These are phyloP conservation scores for Cutaneotrichosporon mucoides DNA, from an alignment of 1,284 basidiomycete genomes.

Conservation along the genomic window DNA sequence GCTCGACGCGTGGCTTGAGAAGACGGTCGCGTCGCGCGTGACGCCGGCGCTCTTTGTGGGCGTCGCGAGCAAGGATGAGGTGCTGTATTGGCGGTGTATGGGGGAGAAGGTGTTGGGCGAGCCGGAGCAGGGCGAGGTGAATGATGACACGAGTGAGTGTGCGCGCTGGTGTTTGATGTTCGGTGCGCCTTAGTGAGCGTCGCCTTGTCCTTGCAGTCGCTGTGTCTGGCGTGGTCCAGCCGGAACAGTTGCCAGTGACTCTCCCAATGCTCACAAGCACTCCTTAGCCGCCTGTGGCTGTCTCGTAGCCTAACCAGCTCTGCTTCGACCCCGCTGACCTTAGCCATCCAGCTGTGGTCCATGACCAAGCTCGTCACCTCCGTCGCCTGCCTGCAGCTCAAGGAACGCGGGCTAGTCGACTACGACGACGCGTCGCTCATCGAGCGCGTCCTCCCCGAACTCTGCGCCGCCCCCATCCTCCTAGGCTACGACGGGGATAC, in stretches of 20 bases:
- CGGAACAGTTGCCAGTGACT: no score
- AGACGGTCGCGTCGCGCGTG: constrained; percentile 11
- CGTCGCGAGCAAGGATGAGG: constrained; percentile 31
- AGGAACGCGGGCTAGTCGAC: constrained; percentile 32
- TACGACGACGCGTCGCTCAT: constrained; percentile 27
- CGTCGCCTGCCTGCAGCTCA: constrained; percentile 23
- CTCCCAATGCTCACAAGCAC: no score
- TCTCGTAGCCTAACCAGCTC: no score
- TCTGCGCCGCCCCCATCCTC: constrained; percentile 28
- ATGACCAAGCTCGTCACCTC: constrained; percentile 33
- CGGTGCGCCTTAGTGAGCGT: no score
- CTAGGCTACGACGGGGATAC: constrained; percentile 21
- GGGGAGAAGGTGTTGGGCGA: constrained; percentile 33
- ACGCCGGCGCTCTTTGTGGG: constrained; percentile 32
- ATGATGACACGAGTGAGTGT: constrained; percentile 33
- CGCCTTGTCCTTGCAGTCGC: no score
- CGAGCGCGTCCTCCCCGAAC: constrained; percentile 33
- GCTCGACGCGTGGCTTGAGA: constrained; percentile 23
- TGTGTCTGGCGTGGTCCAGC: no score
- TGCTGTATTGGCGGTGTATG: constrained; percentile 28
- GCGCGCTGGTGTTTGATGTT: no score
- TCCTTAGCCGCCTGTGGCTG: no score
- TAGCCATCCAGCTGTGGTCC: constrained; percentile 33
- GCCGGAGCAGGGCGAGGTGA: constrained; percentile 24
- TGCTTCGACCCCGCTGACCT: no score